These are phyloP conservation scores for Colletotrichum filicis DNA, from an alignment of 2,329 filamentous ascomycete genomes.

Conservation along the genomic window DNA sequence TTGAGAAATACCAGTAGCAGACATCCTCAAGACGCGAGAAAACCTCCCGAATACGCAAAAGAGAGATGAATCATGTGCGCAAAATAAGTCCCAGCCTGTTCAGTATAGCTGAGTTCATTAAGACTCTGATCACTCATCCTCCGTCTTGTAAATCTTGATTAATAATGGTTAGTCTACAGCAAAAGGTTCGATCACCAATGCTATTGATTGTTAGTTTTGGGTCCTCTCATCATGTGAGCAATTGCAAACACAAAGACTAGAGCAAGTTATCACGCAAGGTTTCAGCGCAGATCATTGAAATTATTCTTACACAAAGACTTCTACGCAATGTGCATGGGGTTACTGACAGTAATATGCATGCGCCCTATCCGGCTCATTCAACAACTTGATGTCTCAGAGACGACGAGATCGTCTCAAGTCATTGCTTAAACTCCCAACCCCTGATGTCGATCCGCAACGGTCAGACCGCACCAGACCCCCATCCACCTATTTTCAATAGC, in stretches of 20 bases:
- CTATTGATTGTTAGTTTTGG: background rate
- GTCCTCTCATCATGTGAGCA: background rate
- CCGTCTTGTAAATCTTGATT: background rate
- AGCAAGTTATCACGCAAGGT: background rate
- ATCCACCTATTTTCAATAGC: background rate
- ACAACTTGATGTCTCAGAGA: background rate
- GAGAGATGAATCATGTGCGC: too few species aligned
- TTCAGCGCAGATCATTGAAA: background rate
- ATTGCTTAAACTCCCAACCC: background rate
- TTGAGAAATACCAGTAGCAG: background rate
- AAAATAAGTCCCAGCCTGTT: too few species aligned
- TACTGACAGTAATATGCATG: background rate
- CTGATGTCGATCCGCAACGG: constrained; percentile 1
- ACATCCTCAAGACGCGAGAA: background rate
- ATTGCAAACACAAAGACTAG: background rate
- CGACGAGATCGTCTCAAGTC: constrained; percentile 3
- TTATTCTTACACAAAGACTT: too few species aligned
- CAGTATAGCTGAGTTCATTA: too few species aligned
- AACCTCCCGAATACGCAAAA: background rate
- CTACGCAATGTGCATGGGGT: background rate
- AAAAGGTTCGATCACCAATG: background rate
- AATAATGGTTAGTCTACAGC: background rate
- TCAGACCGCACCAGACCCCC: background rate
- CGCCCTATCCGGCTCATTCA: background rate
- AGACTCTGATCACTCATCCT: background rate